Evolutionary conservation across 2,329 filamentous ascomycete genomes (phyloP).

Genomic region (Pseudogymnoascus sp.): DNA sequence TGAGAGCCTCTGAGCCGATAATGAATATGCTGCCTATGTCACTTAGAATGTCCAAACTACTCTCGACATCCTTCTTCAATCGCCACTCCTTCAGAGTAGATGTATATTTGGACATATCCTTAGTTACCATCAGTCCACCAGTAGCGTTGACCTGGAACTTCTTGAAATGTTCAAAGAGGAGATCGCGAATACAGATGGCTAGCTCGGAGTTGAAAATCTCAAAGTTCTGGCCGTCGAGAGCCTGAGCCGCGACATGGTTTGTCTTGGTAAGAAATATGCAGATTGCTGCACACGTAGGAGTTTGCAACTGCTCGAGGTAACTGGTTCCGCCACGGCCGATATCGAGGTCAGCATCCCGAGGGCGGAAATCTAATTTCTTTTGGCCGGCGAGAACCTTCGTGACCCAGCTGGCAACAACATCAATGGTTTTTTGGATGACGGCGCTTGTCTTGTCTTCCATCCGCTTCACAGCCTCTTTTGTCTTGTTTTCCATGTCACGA

Average conservation of each 20-base stretch:
- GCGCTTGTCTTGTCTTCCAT: constrained; percentile 63
- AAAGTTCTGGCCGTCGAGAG: constrained; percentile 77
- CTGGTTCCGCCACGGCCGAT: constrained; percentile 33
- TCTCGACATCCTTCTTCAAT: constrained; percentile 58
- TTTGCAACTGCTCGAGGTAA: constrained; percentile 69
- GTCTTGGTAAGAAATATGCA: constrained; percentile 70
- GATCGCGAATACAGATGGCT: constrained; percentile 64
- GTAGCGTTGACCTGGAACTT: constrained; percentile 89
- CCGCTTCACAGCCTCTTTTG: constrained; percentile 47
- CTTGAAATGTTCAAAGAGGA: constrained; percentile 89
- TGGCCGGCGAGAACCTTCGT: constrained; percentile 55
- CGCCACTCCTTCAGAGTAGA: constrained; percentile 79
- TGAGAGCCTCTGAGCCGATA: constrained; percentile 70
- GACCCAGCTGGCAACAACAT: constrained; percentile 57
- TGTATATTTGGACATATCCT: constrained; percentile 91
- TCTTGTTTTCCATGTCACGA: constrained; percentile 61
- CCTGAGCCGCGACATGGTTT: constrained; percentile 52
- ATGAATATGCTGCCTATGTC: constrained; percentile 97
- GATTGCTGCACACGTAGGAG: constrained; percentile 73
- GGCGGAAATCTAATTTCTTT: constrained; percentile 63
- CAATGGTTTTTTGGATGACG: constrained; percentile 60
- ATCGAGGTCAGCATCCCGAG: constrained; percentile 54
- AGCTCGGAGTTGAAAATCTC: constrained; percentile 77
- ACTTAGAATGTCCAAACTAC: constrained; percentile 72
- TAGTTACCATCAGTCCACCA: constrained; percentile 88